A percentile compares a stretch with the other conserved stretches of the same genome.
Evolutionary conservation across 805 yeast genomes (phyloP).

Genomic region (Novakomyces olei): DNA sequence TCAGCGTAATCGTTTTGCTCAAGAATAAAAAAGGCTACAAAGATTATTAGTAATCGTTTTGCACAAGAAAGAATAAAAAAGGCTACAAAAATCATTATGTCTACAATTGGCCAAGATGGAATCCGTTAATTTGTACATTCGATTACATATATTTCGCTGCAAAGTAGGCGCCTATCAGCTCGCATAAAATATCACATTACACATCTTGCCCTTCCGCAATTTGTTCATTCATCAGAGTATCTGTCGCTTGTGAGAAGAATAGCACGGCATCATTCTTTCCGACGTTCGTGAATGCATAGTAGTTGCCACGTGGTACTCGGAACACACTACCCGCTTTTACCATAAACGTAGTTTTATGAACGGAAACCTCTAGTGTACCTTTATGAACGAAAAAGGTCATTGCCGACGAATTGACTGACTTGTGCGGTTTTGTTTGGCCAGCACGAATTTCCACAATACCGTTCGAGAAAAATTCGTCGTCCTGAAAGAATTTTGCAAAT

Average conservation of each 20-base stretch:
- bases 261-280: constrained; percentile 38
- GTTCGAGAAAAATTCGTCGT: constrained; percentile 31
- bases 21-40: no score
- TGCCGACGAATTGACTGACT: constrained; percentile 40
- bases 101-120: no score
- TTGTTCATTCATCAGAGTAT: constrained; percentile 11
- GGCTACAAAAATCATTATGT: no score
- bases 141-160: no score
- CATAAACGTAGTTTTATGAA: constrained; percentile 35
- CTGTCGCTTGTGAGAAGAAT: constrained; percentile 51
- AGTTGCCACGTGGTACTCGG: constrained; percentile 46
- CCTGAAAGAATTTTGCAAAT: constrained; percentile 11
- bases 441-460: constrained; percentile 49
- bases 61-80: no score
- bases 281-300: constrained; percentile 15
- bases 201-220: no score
- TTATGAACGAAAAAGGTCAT: constrained; percentile 53
- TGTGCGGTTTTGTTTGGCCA: constrained; percentile 36
- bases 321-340: constrained; percentile 56
- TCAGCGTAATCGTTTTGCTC: no score
- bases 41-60: no score
- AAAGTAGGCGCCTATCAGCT: no score
- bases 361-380: constrained; percentile 47
- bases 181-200: no score
- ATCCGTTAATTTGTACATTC: no score